Evolutionary conservation across 2,329 filamentous ascomycete genomes (phyloP).

Genomic region (Coleophoma eucalyptorum): DNA sequence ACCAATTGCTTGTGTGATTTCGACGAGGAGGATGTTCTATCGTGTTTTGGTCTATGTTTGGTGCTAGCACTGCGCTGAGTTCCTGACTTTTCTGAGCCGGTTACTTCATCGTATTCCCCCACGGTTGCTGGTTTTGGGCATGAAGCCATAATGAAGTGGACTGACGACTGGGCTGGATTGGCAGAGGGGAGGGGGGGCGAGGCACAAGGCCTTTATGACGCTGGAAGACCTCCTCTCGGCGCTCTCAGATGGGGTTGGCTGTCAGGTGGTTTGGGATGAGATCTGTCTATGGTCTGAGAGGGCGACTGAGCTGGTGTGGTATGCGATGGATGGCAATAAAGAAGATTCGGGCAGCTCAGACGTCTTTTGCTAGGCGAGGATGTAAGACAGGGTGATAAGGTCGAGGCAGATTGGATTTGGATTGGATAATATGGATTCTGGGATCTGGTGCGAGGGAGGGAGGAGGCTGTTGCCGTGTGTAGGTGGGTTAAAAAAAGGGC

Average conservation of each 20-base stretch:
- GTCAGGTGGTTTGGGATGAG: too few relatives aligned
- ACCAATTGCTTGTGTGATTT: conserved; percentile 1
- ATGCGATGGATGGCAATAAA: not conserved
- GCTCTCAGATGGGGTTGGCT: too few relatives aligned
- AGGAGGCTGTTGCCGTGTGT: not conserved
- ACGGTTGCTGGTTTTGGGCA: conserved; percentile 15
- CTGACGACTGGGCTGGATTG: not conserved
- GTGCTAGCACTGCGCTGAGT: conserved; percentile 18
- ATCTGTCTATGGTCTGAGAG: not conserved
- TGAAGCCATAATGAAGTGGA: not conserved
- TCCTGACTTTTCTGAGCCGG: conserved; percentile 14
- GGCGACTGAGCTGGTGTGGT: not conserved
- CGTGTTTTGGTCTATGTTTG: conserved; percentile 5
- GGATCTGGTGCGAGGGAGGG: not conserved
- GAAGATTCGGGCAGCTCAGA: too few relatives aligned
- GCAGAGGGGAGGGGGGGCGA: not conserved
- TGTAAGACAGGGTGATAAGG: not conserved
- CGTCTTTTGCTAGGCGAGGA: too few relatives aligned
- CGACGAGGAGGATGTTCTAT: conserved; percentile 6
- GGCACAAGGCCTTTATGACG: not conserved
- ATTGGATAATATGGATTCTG: not conserved
- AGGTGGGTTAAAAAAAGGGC: not conserved
- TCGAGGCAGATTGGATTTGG: not conserved
- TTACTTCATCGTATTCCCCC: conserved; percentile 21
- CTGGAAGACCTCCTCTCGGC: not conserved